These are phyloP conservation scores for Amanita rimosa DNA, from an alignment of 768 basidiomycete genomes.

Conservation along the genomic window DNA sequence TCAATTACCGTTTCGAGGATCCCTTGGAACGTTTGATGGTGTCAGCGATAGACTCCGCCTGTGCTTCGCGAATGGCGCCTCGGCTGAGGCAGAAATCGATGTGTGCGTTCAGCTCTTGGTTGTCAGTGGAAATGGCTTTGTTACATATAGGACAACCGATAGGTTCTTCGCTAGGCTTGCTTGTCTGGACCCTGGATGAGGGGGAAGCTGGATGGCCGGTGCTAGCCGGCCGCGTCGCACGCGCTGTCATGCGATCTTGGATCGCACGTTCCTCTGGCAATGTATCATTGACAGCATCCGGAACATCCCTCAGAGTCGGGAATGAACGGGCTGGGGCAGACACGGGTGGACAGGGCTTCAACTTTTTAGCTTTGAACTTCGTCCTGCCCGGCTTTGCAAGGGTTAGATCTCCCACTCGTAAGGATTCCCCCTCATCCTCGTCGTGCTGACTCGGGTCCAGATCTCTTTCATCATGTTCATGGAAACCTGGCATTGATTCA, in stretches of 20 bases:
- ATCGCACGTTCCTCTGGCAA: background rate
- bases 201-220: background rate
- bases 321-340: constrained; percentile 15
- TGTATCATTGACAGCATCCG: background rate
- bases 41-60: constrained; percentile 24
- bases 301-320: background rate
- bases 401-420: constrained; percentile 5
- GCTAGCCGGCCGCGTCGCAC: background rate
- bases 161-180: constrained; percentile 10
- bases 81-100: constrained; percentile 84
- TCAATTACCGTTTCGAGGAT: background rate
- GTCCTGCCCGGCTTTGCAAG: background rate
- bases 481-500: constrained; percentile 41
- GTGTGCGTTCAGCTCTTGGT: constrained; percentile 75
- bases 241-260: background rate
- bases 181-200: background rate
- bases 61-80: constrained; percentile 64
- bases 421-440: constrained; percentile 13
- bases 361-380: background rate
- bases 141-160: constrained; percentile 66
- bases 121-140: constrained; percentile 53
- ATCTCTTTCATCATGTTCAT: constrained; percentile 38
- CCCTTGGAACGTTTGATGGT: background rate
- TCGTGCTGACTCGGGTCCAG: constrained; percentile 12
- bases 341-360: constrained; percentile 13